These are phyloP conservation scores for Alternaria gaisen DNA, from an alignment of 2,329 filamentous ascomycete species.

Conservation along the genomic window DNA sequence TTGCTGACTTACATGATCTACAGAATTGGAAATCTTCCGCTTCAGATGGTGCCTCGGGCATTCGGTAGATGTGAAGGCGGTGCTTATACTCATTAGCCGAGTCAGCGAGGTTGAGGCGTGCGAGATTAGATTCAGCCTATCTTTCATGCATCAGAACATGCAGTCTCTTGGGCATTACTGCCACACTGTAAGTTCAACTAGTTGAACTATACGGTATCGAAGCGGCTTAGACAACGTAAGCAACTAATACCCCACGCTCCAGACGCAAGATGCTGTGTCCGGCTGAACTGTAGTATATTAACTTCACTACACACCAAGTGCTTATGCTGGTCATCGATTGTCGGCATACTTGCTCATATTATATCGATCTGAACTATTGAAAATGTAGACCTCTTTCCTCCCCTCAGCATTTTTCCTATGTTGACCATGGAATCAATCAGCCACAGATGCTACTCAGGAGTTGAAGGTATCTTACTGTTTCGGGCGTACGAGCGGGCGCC, in stretches of 20 bases:
- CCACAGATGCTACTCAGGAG: neutral
- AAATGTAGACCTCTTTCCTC: neutral
- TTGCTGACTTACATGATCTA: constrained; percentile 10
- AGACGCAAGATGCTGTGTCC: neutral
- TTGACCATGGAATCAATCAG: neutral
- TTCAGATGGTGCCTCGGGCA: constrained; percentile 4
- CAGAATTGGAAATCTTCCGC: neutral
- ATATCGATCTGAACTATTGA: neutral
- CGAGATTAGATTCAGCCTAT: constrained; percentile 8
- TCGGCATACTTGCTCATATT: neutral
- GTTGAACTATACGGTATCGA: neutral
- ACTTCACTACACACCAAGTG: constrained; percentile 1
- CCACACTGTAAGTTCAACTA: constrained; percentile 8
- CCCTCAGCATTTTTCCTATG: neutral
- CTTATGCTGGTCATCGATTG: neutral
- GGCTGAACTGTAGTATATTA: constrained; percentile 5
- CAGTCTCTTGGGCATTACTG: neutral
- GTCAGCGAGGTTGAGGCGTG: constrained; percentile 1
- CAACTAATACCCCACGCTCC: constrained; percentile 1
- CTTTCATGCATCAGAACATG: constrained; percentile 6
- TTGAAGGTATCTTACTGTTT: neutral
- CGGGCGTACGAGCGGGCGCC: neutral
- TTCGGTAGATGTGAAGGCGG: neutral
- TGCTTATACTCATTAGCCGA: constrained; percentile 9
- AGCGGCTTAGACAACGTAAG: neutral